A percentile compares a stretch with the other conserved stretches of the same genome.
Conservation (phyloP, 1,284 basidiomycete genomes). For the Tetrapyrgos nigripes region DNA sequence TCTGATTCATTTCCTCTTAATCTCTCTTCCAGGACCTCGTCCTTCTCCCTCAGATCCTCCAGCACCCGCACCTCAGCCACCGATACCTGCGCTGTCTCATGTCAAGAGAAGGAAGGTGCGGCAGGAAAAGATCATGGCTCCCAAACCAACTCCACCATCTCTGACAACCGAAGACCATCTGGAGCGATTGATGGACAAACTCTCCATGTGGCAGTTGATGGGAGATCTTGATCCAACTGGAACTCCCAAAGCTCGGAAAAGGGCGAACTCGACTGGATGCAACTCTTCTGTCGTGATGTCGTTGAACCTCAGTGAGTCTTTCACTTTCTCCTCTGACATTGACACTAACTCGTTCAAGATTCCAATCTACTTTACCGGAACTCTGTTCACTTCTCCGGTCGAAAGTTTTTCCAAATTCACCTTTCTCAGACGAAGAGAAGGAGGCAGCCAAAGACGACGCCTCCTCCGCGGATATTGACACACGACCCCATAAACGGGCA, state of each 20-base stretch:
- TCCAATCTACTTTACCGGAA: conserved; percentile 37
- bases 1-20: conserved; percentile 65
- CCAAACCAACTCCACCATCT: conserved; percentile 24
- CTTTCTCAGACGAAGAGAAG: conserved; percentile 55
- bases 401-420: conserved; percentile 70
- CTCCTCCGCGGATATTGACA: too few relatives aligned
- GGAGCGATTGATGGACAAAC: conserved; percentile 77
- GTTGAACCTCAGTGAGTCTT: conserved; percentile 64
- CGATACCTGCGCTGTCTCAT: conserved; percentile 25
- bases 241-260: conserved; percentile 16
- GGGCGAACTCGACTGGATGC: conserved; percentile 72
- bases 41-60: background rate
- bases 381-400: conserved; percentile 52
- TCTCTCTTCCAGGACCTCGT: conserved; percentile 51
- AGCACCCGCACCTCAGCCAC: conserved; percentile 15
- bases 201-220: conserved; percentile 77
- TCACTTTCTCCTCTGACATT: background rate
- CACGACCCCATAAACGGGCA: too few relatives aligned
- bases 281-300: conserved; percentile 66
- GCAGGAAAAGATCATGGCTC: conserved; percentile 23
- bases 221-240: conserved; percentile 40
- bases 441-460: background rate
- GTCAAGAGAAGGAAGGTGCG: conserved; percentile 45
- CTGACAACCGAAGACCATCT: conserved; percentile 52
- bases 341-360: conserved; percentile 45